phyloP scores from a whole-genome alignment of 2,329 filamentous ascomycete species.

The Penicillium sp. region DNA sequence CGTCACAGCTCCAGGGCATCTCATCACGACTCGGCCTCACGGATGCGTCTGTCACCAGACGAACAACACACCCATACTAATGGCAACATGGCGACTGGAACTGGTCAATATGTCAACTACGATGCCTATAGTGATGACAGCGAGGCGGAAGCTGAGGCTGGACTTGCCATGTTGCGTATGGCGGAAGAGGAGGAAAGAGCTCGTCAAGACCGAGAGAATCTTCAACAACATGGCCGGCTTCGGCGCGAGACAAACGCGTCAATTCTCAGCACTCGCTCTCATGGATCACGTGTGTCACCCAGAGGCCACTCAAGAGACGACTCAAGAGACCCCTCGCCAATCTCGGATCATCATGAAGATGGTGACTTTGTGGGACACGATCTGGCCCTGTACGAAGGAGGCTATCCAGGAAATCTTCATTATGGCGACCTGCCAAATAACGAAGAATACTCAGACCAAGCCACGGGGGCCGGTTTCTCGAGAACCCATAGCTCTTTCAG shows the following conservation, averaged over 20 bases:
- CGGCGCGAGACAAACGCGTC: conserved; percentile 55
- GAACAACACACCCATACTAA: conserved; percentile 49
- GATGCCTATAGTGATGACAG: conserved; percentile 65
- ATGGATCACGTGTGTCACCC: conserved; percentile 39
- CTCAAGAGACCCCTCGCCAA: neutral
- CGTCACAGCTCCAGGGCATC: conserved; percentile 28
- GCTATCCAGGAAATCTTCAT: conserved; percentile 59
- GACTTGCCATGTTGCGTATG: conserved; percentile 75
- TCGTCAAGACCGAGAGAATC: conserved; percentile 38
- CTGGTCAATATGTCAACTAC: conserved; percentile 45
- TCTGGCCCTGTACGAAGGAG: conserved; percentile 68
- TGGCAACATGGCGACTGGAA: conserved; percentile 42
- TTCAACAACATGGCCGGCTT: conserved; percentile 46
- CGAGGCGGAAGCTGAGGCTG: conserved; percentile 81
- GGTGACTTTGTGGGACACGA: conserved; percentile 70
- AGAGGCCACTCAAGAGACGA: conserved; percentile 23
- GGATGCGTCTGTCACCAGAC: conserved; percentile 38
- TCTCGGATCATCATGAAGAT: conserved; percentile 55
- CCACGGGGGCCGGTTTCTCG: conserved; percentile 13
- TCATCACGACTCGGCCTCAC: conserved; percentile 18
- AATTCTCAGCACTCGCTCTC: conserved; percentile 43
- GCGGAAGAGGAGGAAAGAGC: conserved; percentile 72
- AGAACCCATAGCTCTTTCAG: conserved; percentile 26
- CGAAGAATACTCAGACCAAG: conserved; percentile 20
- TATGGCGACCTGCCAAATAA: conserved; percentile 52